Evolutionary conservation across 257 asterid genomes (phyloP).

Genomic region (Nicotiana otophora): DNA sequence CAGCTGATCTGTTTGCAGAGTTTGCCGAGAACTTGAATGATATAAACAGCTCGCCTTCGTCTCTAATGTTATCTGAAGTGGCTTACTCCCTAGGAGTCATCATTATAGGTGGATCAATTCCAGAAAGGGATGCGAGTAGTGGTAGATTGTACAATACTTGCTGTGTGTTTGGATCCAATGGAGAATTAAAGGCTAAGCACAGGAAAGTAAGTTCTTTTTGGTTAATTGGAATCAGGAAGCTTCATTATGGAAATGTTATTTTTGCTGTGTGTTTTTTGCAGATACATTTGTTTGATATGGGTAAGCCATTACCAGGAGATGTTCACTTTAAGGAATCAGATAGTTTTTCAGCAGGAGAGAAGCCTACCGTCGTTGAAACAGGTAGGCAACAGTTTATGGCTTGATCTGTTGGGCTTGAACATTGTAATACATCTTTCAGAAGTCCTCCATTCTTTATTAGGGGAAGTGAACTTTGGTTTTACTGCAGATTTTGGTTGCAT

Average conservation of each 20-base stretch:
- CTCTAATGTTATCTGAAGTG: constrained; percentile 34
- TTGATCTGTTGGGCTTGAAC: background rate
- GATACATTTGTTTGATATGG: constrained; percentile 36
- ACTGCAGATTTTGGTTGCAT: constrained; percentile 32
- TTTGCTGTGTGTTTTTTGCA: constrained; percentile 7
- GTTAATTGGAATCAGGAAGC: background rate
- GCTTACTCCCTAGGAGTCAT: constrained; percentile 26
- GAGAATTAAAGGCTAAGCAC: constrained; percentile 32
- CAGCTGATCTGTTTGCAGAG: constrained; percentile 16
- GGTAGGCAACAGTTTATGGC: constrained; percentile 15
- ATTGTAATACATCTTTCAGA: background rate
- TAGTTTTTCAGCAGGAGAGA: constrained; percentile 21
- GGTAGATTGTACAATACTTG: constrained; percentile 34
- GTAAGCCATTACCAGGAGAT: constrained; percentile 21
- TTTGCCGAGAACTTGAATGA: constrained; percentile 31
- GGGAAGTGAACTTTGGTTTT: too few species aligned
- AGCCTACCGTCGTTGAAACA: constrained; percentile 27
- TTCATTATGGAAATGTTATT: background rate
- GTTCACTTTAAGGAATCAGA: constrained; percentile 31
- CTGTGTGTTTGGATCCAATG: constrained; percentile 30
- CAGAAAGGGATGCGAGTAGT: constrained; percentile 20
- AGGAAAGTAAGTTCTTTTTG: constrained; percentile 26
- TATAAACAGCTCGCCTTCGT: constrained; percentile 21
- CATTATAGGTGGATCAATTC: constrained; percentile 39
- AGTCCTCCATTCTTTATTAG: too few species aligned